Percentiles rank a stretch among this genome's conserved stretches.
phyloP scores from a whole-genome alignment of 2,329 filamentous ascomycete species.

The Elsinoe necatrix region DNA sequence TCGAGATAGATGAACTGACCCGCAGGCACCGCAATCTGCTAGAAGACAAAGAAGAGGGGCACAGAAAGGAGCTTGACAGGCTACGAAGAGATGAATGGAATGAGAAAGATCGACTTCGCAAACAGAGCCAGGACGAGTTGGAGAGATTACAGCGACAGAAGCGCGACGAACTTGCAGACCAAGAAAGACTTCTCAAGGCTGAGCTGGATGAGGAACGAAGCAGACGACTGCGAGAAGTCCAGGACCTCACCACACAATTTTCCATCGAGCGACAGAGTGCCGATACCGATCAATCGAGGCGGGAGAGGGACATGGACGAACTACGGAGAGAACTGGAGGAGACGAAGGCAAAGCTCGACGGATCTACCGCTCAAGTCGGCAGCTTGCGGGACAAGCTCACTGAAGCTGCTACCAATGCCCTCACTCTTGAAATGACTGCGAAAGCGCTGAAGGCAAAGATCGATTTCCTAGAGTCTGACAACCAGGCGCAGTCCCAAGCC shows the following conservation, averaged over 20 bases:
- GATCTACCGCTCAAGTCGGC: slow-evolving; percentile 54
- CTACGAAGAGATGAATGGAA: slow-evolving; percentile 44
- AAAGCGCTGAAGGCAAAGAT: slow-evolving; percentile 72
- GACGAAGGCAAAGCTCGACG: slow-evolving; percentile 33
- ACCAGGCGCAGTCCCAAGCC: slow-evolving; percentile 76
- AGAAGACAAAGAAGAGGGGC: slow-evolving; percentile 47
- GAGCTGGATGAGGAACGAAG: slow-evolving; percentile 59
- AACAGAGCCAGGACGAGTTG: slow-evolving; percentile 44
- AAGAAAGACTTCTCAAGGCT: slow-evolving; percentile 55
- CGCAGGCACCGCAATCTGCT: slow-evolving; percentile 49
- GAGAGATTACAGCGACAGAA: slow-evolving; percentile 54
- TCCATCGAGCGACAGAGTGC: slow-evolving; percentile 42
- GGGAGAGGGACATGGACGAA: slow-evolving; percentile 45
- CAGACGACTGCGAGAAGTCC: slow-evolving; percentile 53
- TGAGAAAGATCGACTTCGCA: slow-evolving; percentile 35
- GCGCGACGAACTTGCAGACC: slow-evolving; percentile 57
- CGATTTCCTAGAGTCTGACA: slow-evolving; percentile 82
- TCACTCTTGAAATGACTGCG: slow-evolving; percentile 64
- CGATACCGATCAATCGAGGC: slow-evolving; percentile 44
- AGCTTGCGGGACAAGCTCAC: slow-evolving; percentile 48
- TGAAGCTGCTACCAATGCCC: slow-evolving; percentile 42
- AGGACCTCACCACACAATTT: slow-evolving; percentile 51
- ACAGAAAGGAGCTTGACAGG: slow-evolving; percentile 50
- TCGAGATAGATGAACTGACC: slow-evolving; percentile 44
- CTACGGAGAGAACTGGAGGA: slow-evolving; percentile 45